Base-by-base conservation (phyloP, 1,284 basidiomycete genomes). In the Phaffia rhodozyma region DNA sequence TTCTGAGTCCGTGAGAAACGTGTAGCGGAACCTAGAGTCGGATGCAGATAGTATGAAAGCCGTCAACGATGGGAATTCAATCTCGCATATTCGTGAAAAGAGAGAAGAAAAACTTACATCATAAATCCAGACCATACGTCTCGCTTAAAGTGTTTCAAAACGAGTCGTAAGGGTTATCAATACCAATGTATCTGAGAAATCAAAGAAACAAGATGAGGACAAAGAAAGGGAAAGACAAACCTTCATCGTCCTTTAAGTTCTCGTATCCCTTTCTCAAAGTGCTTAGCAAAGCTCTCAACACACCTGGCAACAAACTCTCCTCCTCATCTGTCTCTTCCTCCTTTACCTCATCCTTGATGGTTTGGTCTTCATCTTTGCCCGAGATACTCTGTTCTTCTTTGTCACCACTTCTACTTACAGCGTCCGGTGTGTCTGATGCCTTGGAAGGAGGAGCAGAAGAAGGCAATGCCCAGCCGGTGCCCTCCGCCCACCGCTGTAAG, bases 91-190 rank as follows among this genome's bases (percentile, higher is more conserved):
- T 29, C 47, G 53, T 7, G 13, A 43, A 11, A 43, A 16, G 38
- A 16, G 38, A 43, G 13, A 43, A 11, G 38, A 43, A 34, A 34
- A 5, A 16, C 65, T 70, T 34, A 75, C 76, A 67, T 82, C 79
- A 69, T 96, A 94, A 67, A 97, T 89, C 93, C 92, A 97, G 1
- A 85, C 79, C 76, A 87, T 90, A 67, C 93, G 84, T 73, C 85
- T 87, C 74, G 94, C 93, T 84, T 71, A 34, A 30, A 54, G n/a
- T 16, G 23, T 23, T 3, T 59, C 16, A 25, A 55, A 62, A n/a
- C 13, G 29, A 53, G 27, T 11, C 51, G 62, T 5, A 27, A 62
- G 50, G n/a, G 58, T 43, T 27, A 68, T 56, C 16, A 43, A 55
- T 25, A 61, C 47, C 7, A 18, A 38, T 65, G 54, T 67, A 52